Evolutionary conservation across 1,284 basidiomycete genomes (phyloP), one percentile per base, ranked within the genome.

Genomic region (Heterobasidion occidentale): DNA sequence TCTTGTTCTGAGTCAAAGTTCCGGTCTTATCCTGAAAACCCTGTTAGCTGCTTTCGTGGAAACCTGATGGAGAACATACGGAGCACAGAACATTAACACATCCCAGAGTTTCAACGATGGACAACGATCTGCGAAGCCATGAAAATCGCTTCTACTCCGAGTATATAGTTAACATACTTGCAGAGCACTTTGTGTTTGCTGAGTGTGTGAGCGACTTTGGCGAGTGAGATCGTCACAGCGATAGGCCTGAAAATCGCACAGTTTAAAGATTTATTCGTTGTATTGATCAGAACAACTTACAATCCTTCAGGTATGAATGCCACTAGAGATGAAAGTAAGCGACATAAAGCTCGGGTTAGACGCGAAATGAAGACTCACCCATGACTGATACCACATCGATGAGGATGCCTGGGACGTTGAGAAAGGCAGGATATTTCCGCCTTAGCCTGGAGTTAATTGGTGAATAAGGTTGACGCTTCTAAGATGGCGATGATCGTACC

Each of bases 331-430:
- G 42, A 12, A 44, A 7, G 34, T 27, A 34, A 34, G 14, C 11
- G 38, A 3, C 27, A 27, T 48, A 12, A 38, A 48, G 6, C 7
- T 34, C 11, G 15, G 9, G 20, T 3, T 36, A 15, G n/a, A 14
- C n/a, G 45, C 36, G 3, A 6, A 34, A n/a, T 9, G 11, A 12
- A 12, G 15, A 59, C 56, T 19, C 42, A 65, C 66, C 65, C 62
- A 74, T 71, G 46, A 86, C 78, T 7, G 80, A 80, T n/a, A 83
- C 81, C 27, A 83, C 68, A 59, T 84, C 77, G 62, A 86, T 77
- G 48, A 83, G 71, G n/a, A 86, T 71, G 11, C 63, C 70, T 7
- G 81, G 70, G 1, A 79, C 75, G 54, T 73, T 76, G 63, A 87
- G 84, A 68, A 83, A 84, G 11, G 67, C 73, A 7, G 81, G 79